phyloP scores from a whole-genome alignment of 257 asterid genomes.

The Echium plantagineum region DNA sequence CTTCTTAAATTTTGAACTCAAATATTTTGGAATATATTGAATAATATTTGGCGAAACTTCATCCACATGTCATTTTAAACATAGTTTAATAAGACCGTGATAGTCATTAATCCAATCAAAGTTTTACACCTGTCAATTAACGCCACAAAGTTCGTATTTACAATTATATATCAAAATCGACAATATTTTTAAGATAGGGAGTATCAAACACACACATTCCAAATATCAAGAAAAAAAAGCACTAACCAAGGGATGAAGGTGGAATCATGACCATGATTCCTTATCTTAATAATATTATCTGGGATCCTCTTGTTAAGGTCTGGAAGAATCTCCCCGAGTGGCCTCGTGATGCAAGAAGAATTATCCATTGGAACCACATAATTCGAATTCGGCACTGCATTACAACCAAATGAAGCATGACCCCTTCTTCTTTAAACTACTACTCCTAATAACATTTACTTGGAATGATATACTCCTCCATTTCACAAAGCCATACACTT shows the following conservation, averaged over 20 bases:
- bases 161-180: too few relatives aligned
- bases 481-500: too few relatives aligned
- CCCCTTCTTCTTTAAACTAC: not conserved
- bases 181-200: too few relatives aligned
- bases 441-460: not conserved
- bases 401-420: not conserved
- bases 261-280: constrained; percentile 1
- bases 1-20: too few relatives aligned
- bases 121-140: too few relatives aligned
- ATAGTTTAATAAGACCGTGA: too few relatives aligned
- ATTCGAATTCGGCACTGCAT: not conserved
- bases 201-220: not conserved
- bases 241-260: constrained; percentile 4
- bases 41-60: too few relatives aligned
- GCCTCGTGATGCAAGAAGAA: constrained; percentile 4
- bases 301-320: constrained; percentile 7
- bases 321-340: not conserved
- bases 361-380: constrained; percentile 7
- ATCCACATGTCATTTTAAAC: too few relatives aligned
- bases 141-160: too few relatives aligned
- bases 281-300: not conserved
- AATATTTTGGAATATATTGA: too few relatives aligned
- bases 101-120: too few relatives aligned
- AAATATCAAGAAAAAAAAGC: not conserved
- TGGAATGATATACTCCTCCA: too few relatives aligned